Percentiles rank a stretch among this genome's conserved stretches.
Evolutionary conservation across 2,329 filamentous ascomycete genomes (phyloP).

Genomic region (Lasiodiplodia hormozganensis): DNA sequence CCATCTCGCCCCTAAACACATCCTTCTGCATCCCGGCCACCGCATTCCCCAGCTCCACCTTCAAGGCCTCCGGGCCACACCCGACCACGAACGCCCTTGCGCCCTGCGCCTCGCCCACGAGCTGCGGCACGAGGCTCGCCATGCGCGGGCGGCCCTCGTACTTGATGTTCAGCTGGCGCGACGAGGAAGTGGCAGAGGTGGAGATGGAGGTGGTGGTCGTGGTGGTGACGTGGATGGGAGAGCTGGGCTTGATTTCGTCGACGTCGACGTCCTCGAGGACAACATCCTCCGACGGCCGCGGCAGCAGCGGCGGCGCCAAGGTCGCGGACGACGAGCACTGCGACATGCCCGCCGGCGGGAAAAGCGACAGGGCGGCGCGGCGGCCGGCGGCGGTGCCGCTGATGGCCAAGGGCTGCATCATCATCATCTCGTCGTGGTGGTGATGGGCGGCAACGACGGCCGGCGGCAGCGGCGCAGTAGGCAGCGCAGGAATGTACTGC

Average conservation of each 20-base stretch:
- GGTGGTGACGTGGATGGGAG: neutral
- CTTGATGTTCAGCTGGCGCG: slow-evolving; percentile 25
- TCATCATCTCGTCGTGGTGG: too few relatives aligned
- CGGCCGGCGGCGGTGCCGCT: too few relatives aligned
- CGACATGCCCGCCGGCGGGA: too few relatives aligned
- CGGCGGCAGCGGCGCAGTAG: too few relatives aligned
- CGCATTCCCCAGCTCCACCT: slow-evolving; percentile 5
- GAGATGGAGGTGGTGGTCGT: neutral
- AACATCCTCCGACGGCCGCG: neutral
- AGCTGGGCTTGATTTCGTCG: neutral
- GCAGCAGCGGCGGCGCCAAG: neutral
- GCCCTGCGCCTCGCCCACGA: slow-evolving; percentile 25
- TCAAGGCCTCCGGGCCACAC: slow-evolving; percentile 9
- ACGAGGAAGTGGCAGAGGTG: neutral
- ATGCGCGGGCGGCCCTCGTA: slow-evolving; percentile 8
- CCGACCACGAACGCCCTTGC: slow-evolving; percentile 9
- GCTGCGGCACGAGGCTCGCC: neutral
- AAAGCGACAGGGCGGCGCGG: too few relatives aligned
- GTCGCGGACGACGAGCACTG: neutral
- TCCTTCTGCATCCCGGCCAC: slow-evolving; percentile 6
- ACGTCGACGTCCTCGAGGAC: too few relatives aligned
- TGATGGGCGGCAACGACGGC: too few relatives aligned
- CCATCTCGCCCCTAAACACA: neutral
- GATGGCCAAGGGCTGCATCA: too few relatives aligned
- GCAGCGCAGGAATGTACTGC: too few relatives aligned